Percentiles rank a stretch among this genome's conserved stretches.
phyloP scores from a whole-genome alignment of 2,329 filamentous ascomycete genomes.

The Beauveria pseudobassiana region DNA sequence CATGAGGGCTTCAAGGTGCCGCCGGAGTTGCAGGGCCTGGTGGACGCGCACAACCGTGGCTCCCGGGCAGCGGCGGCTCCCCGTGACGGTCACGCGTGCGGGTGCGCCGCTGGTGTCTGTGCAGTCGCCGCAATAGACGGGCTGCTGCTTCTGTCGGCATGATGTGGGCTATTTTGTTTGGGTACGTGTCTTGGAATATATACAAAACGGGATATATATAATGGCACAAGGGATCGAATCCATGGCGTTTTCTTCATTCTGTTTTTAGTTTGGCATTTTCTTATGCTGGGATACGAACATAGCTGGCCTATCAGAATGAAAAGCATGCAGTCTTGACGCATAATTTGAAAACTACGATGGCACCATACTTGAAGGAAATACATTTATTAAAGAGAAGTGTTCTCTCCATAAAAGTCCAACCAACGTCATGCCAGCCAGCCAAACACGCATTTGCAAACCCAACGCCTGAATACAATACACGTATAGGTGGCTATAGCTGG shows the following conservation, averaged over 20 bases:
- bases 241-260: constrained; percentile 17
- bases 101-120: constrained; percentile 3
- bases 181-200: constrained; percentile 5
- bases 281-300: not conserved
- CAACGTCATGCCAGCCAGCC: too few relatives aligned
- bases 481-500: too few relatives aligned
- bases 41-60: constrained; percentile 48
- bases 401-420: too few relatives aligned
- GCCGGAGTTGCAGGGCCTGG: constrained; percentile 48
- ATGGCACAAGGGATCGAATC: constrained; percentile 15
- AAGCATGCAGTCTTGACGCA: not conserved
- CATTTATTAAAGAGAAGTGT: too few relatives aligned
- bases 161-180: constrained; percentile 10
- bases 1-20: constrained; percentile 72
- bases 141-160: not conserved
- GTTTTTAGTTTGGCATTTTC: not conserved
- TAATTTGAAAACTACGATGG: not conserved
- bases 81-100: constrained; percentile 17
- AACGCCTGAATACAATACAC: too few relatives aligned
- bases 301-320: constrained; percentile 5
- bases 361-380: not conserved
- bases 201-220: constrained; percentile 15
- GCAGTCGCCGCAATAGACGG: constrained; percentile 6
- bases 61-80: constrained; percentile 24
- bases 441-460: too few relatives aligned